These are phyloP conservation scores for Mycena amicta DNA, from an alignment of 768 basidiomycete species.

Conservation along the genomic window DNA sequence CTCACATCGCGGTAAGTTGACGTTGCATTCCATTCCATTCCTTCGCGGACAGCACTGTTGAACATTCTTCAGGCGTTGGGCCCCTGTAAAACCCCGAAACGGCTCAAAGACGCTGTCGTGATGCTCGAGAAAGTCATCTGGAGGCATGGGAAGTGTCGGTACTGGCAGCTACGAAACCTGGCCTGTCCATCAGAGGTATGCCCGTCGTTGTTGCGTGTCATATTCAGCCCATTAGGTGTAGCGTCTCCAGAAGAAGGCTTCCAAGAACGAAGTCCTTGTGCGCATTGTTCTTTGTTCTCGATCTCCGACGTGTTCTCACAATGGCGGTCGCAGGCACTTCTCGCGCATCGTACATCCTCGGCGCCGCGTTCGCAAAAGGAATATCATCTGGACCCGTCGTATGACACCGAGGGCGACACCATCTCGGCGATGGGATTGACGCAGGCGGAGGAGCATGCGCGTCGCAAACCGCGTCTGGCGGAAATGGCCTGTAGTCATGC, in stretches of 20 bases:
- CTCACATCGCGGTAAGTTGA: conserved; percentile 63
- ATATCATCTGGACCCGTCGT: conserved; percentile 42
- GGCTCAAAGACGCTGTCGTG: conserved; percentile 58
- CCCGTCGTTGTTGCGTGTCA: no score
- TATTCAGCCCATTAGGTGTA: no score
- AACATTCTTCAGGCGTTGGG: conserved; percentile 38
- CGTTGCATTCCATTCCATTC: background rate
- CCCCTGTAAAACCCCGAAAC: conserved; percentile 69
- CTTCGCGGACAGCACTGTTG: no score
- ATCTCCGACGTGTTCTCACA: conserved; percentile 5
- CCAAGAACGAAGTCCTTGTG: conserved; percentile 73
- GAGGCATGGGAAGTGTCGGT: conserved; percentile 71
- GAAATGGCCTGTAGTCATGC: conserved; percentile 70
- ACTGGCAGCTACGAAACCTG: conserved; percentile 61
- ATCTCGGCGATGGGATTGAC: conserved; percentile 48
- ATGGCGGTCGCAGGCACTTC: conserved; percentile 57
- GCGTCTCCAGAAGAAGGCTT: conserved; percentile 37
- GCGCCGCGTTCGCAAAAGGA: conserved; percentile 54
- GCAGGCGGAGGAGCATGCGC: conserved; percentile 46
- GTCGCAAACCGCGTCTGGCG: conserved; percentile 72
- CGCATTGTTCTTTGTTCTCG: conserved; percentile 5
- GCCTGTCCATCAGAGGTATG: conserved; percentile 80
- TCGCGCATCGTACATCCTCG: conserved; percentile 61
- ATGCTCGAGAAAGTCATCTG: conserved; percentile 64
- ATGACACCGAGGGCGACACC: conserved; percentile 55